A percentile compares a stretch with the other conserved stretches of the same genome.
Conservation (phyloP, 768 basidiomycete species). For the Brasilioporus rufonigricans region DNA sequence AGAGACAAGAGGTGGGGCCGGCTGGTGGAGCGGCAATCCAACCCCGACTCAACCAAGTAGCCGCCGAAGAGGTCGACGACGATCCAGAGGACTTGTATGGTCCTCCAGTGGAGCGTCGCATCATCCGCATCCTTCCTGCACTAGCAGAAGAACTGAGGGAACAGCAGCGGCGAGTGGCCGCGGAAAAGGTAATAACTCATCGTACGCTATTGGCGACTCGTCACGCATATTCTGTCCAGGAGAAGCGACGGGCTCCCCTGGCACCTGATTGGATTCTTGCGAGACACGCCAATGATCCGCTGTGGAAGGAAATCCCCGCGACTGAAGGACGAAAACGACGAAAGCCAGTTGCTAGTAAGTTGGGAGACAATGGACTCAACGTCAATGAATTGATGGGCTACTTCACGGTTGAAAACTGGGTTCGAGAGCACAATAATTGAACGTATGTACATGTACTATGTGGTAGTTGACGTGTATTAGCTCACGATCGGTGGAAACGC, state of each 20-base stretch:
- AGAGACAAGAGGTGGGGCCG: background rate
- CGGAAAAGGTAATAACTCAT: constrained; percentile 14
- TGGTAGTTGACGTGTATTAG: no score
- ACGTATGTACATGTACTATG: background rate
- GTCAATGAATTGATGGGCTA: constrained; percentile 16
- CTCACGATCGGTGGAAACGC: no score
- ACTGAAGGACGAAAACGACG: constrained; percentile 10
- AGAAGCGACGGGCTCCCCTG: constrained; percentile 11
- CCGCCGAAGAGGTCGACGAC: constrained; percentile 8
- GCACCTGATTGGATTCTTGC: constrained; percentile 27
- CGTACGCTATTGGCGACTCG: background rate
- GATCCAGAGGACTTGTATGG: constrained; percentile 29
- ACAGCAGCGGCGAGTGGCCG: constrained; percentile 14
- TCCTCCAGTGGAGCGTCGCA: constrained; percentile 24
- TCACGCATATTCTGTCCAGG: constrained; percentile 9
- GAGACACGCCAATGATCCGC: constrained; percentile 17
- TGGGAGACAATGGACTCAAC: constrained; percentile 14
- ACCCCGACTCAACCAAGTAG: background rate
- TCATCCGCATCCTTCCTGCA: constrained; percentile 27
- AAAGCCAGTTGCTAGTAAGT: constrained; percentile 13
- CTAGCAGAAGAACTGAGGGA: constrained; percentile 26
- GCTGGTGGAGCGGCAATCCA: background rate
- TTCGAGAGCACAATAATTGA: constrained; percentile 10
- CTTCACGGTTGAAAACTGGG: constrained; percentile 16
- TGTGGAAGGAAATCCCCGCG: constrained; percentile 9